These are phyloP conservation scores for Ajuga reptans DNA, from an alignment of 305 asterid genomes.

Conservation along the genomic window DNA sequence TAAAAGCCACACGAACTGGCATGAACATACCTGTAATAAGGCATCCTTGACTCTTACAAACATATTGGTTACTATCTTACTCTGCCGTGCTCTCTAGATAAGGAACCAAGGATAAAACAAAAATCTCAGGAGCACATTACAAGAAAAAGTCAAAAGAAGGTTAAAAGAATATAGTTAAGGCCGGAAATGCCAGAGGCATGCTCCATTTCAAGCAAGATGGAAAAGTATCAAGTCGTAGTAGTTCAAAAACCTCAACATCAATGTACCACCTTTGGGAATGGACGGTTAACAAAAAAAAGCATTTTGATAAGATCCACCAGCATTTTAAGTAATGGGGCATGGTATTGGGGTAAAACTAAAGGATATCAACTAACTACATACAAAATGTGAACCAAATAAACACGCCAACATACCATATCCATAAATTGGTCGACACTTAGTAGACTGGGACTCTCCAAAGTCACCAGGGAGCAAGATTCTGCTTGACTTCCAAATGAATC, in stretches of 20 bases:
- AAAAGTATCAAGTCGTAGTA: neutral
- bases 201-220: neutral
- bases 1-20: neutral
- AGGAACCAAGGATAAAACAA: neutral
- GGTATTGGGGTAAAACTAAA: neutral
- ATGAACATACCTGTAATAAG: neutral
- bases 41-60: neutral
- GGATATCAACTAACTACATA: neutral
- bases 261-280: neutral
- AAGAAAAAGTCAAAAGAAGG: neutral
- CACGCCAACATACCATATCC: conserved; percentile 54
- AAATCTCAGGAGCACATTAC: too few relatives aligned
- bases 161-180: neutral
- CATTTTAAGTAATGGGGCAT: neutral
- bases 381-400: neutral
- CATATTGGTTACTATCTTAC: neutral
- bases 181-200: neutral
- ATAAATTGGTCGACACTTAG: conserved; percentile 76
- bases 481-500: conserved; percentile 44
- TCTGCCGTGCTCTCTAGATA: neutral
- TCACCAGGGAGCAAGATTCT: conserved; percentile 41
- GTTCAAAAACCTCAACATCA: neutral
- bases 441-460: conserved; percentile 54
- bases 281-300: neutral
- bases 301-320: too few relatives aligned